Percentiles rank a stretch among this genome's conserved stretches.
Evolutionary conservation across 2,329 filamentous ascomycete species (phyloP).

Genomic region (Diaporthe sp.): DNA sequence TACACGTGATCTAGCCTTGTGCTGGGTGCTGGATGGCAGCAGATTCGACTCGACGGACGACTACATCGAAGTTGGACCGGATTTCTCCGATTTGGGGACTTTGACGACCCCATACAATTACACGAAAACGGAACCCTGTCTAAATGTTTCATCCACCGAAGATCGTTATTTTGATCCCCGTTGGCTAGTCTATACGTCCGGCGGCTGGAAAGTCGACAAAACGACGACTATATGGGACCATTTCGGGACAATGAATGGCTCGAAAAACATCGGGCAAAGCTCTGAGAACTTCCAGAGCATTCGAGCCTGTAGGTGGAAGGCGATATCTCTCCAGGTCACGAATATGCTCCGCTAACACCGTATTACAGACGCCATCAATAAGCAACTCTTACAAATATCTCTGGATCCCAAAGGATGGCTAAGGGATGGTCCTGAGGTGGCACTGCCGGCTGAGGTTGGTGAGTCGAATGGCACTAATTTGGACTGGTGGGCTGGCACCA

Average conservation of each 20-base stretch:
- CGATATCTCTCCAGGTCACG: rapidly evolving
- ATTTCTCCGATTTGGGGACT: background rate
- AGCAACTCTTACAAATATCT: background rate
- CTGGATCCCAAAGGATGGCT: background rate
- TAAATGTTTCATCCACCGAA: background rate
- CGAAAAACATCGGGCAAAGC: background rate
- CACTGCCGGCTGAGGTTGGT: background rate
- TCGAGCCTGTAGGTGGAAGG: background rate
- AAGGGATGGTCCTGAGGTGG: background rate
- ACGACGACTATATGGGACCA: background rate
- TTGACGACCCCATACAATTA: background rate
- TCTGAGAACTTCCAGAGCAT: background rate
- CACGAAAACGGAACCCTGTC: background rate
- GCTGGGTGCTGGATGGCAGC: background rate
- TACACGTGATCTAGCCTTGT: background rate
- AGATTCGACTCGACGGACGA: background rate
- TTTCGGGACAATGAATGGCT: background rate
- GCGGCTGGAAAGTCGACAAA: background rate
- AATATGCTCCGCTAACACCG: background rate
- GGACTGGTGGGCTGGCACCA: background rate
- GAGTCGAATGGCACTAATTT: background rate
- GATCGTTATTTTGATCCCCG: background rate
- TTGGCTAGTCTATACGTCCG: background rate
- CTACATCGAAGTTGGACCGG: background rate
- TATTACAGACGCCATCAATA: background rate